Evolutionary conservation across 1,284 basidiomycete species (phyloP), one percentile per base, ranked within the genome.

Genomic region (Pholiota adiposa): DNA sequence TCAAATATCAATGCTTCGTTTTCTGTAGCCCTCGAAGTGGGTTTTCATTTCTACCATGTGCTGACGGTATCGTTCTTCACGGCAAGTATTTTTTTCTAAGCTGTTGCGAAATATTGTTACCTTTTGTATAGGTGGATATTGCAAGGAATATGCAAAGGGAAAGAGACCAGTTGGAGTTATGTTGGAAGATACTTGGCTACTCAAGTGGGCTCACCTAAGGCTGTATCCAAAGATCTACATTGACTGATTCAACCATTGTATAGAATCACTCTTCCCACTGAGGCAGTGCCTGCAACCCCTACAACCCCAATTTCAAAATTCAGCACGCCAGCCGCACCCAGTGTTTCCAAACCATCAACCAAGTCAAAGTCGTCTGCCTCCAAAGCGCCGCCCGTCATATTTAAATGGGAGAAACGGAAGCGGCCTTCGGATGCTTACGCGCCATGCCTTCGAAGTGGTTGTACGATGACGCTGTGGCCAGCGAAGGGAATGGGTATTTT

Each of bases 121-220:
- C 36, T 23, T 31, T 29, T 52, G 25, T 29, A 1, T 18, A 91
- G 89, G 90, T 9, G 96, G 96, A 0, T 98, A 97, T 72, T 93
- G 92, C 70, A 97, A 97, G 71, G 92, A 94, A 71, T 97, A 97
- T 67, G 77, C 81, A 41, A 96, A 96, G 70, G 94, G 94, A 0
- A 94, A 95, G 70, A 83, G 93, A 2, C 88, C 93, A 0, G 81
- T 95, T 38, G 96, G 96, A 1, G 81, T 96, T 9, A 94, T 94
- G 73, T 80, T 97, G 3, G 94, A 96, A 34, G 96, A 98, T 69
- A 93, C 92, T 0, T 97, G 96, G 94, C 80, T 96, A 56, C 80
- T 97, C n/a, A 85, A 87, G 87, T 91, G 62, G n/a, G 46, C 54
- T 33, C 31, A 33, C 12, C 31, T 33, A 5, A 6, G 31, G 31